Evolutionary conservation across 179 eudicot species (phyloP).

Genomic region (Monotropa hypopitys): DNA sequence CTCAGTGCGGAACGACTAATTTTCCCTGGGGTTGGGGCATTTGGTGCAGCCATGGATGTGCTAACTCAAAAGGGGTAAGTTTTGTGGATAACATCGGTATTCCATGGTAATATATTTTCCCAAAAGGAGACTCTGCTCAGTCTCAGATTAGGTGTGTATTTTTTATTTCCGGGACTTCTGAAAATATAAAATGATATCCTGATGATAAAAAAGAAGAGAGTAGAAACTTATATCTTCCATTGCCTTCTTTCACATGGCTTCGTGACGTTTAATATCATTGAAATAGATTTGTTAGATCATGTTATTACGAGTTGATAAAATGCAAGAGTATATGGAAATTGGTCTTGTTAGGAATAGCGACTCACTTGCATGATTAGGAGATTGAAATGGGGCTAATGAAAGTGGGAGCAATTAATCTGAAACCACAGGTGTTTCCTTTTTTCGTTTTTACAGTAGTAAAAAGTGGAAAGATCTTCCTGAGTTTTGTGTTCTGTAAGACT

Average conservation of each 20-base stretch:
- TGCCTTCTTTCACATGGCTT: background rate
- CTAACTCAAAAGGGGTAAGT: slow-evolving; percentile 59
- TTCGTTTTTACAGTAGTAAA: background rate
- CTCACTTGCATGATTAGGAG: background rate
- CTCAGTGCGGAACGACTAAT: slow-evolving; percentile 69
- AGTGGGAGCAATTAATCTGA: background rate
- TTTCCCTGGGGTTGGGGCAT: slow-evolving; percentile 97
- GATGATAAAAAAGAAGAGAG: background rate
- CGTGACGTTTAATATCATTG: background rate
- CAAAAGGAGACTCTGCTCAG: background rate
- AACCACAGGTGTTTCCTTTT: background rate
- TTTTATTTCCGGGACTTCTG: background rate
- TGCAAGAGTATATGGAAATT: background rate
- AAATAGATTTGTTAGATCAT: background rate
- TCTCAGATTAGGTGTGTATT: background rate
- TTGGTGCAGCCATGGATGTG: slow-evolving; percentile 91
- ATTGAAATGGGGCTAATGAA: background rate
- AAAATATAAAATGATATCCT: background rate
- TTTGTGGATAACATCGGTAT: slow-evolving; percentile 1
- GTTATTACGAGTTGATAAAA: background rate
- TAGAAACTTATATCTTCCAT: background rate
- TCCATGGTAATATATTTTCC: background rate
- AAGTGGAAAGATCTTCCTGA: background rate
- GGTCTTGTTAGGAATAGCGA: background rate
- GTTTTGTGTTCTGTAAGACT: background rate